Evolutionary conservation across 2,329 filamentous ascomycete genomes (phyloP).

Genomic region (Zopfia rhizophila): DNA sequence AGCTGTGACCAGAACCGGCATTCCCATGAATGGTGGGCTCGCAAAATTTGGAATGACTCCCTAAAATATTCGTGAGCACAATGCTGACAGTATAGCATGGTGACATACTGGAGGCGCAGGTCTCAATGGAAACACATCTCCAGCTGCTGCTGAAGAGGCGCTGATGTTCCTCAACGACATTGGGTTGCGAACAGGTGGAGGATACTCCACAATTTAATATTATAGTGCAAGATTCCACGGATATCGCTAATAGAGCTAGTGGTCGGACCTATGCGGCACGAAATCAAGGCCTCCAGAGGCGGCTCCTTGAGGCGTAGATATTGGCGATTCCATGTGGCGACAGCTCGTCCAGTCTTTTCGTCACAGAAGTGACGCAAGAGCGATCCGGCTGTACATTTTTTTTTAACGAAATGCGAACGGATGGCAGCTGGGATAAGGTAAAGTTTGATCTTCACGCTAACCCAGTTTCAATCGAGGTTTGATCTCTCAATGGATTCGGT

Average conservation of each 20-base stretch:
- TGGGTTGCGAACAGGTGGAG: slow-evolving; percentile 10
- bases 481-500: slow-evolving; percentile 14
- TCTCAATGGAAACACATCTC: slow-evolving; percentile 20
- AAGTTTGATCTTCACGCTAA: slow-evolving; percentile 20
- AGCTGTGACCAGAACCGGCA: slow-evolving; percentile 27
- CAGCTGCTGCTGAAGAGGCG: slow-evolving; percentile 2
- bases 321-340: no score
- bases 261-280: no score
- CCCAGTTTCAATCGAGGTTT: slow-evolving; percentile 22
- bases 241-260: no score
- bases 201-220: slow-evolving; percentile 12
- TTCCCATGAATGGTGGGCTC: slow-evolving; percentile 24
- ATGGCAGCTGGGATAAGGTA: slow-evolving; percentile 10
- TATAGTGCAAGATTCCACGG: slow-evolving; percentile 5
- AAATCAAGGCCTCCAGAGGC: no score
- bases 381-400: no score
- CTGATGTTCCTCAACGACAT: slow-evolving; percentile 2
- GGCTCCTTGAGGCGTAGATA: no score
- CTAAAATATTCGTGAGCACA: slow-evolving; percentile 5
- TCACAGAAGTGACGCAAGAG: no score
- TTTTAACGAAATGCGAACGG: no score
- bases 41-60: slow-evolving; percentile 28
- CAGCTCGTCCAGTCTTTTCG: no score
- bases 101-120: slow-evolving; percentile 20
- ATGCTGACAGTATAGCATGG: background rate